These are phyloP conservation scores for Neurospora hispaniola DNA, from an alignment of 495 filamentous ascomycete genomes.

Conservation along the genomic window DNA sequence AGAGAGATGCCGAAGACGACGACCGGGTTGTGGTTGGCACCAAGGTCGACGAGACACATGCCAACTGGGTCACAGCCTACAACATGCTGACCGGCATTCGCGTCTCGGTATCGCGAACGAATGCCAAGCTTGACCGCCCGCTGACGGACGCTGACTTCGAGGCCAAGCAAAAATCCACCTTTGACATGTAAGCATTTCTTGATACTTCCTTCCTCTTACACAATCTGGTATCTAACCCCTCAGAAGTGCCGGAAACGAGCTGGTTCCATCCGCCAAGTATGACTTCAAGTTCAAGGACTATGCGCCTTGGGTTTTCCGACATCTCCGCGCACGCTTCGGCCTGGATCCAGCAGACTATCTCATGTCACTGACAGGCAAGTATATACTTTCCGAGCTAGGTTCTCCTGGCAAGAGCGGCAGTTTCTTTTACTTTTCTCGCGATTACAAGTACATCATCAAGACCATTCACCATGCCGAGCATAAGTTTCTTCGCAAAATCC, in stretches of 20 bases:
- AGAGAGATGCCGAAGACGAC: slow-evolving; percentile 84
- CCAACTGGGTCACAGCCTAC: slow-evolving; percentile 96
- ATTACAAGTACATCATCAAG: slow-evolving; percentile 99
- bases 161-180: slow-evolving; percentile 91
- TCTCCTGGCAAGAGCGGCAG: slow-evolving; percentile 97
- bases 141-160: slow-evolving; percentile 85
- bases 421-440: slow-evolving; percentile 99
- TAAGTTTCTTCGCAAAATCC: slow-evolving; percentile 82
- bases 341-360: slow-evolving; percentile 96
- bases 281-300: slow-evolving; percentile 99
- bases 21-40: slow-evolving; percentile 93
- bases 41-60: slow-evolving; percentile 94
- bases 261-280: slow-evolving; percentile 97
- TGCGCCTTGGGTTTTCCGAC: slow-evolving; percentile 96
- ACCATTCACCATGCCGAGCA: slow-evolving; percentile 97
- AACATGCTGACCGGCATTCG: slow-evolving; percentile 99
- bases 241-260: slow-evolving; percentile 79
- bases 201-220: not conserved
- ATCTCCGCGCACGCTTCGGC: slow-evolving; percentile 77
- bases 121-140: slow-evolving; percentile 88
- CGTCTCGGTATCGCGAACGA: slow-evolving; percentile 90
- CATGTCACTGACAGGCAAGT: slow-evolving; percentile 97
- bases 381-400: slow-evolving; percentile 93
- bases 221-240: slow-evolving; percentile 4
- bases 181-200: slow-evolving; percentile 60